These are phyloP conservation scores for Lablab purpureus DNA, from an alignment of 306 rosid species.

Conservation along the genomic window DNA sequence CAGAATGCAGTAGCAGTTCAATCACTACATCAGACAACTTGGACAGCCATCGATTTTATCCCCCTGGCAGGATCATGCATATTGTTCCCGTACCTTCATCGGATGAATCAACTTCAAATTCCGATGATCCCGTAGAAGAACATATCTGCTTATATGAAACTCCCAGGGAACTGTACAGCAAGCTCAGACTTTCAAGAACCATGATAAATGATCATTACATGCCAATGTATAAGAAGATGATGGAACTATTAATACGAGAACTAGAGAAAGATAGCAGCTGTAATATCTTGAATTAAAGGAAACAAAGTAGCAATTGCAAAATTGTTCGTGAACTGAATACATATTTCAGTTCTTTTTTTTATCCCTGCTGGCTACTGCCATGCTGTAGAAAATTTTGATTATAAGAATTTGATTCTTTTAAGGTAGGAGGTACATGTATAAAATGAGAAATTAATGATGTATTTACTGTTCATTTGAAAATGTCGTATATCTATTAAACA, in stretches of 20 bases:
- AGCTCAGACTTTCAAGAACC: slow-evolving; percentile 89
- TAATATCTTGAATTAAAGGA: slow-evolving; percentile 46
- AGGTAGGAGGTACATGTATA: slow-evolving; percentile 19
- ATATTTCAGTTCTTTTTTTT: slow-evolving; percentile 23
- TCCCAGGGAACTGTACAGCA: slow-evolving; percentile 85
- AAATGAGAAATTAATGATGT: neutral
- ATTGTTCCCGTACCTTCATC: slow-evolving; percentile 62
- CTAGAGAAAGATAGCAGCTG: slow-evolving; percentile 65
- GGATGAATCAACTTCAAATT: slow-evolving; percentile 52
- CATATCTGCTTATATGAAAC: slow-evolving; percentile 78
- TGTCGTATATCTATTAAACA: neutral
- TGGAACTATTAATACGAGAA: slow-evolving; percentile 80
- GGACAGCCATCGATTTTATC: slow-evolving; percentile 78
- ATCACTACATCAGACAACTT: slow-evolving; percentile 62
- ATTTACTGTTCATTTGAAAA: neutral
- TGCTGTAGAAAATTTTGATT: neutral
- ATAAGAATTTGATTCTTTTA: neutral
- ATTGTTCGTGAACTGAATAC: slow-evolving; percentile 21
- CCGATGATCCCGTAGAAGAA: slow-evolving; percentile 59
- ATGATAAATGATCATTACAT: slow-evolving; percentile 97
- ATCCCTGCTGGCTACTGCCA: slow-evolving; percentile 14
- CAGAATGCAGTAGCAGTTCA: slow-evolving; percentile 55
- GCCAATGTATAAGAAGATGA: slow-evolving; percentile 99
- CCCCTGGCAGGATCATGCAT: slow-evolving; percentile 96
- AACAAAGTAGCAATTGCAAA: slow-evolving; percentile 10